phyloP scores from a whole-genome alignment of 345 rosid species.

The Eucalyptus curtisii region DNA sequence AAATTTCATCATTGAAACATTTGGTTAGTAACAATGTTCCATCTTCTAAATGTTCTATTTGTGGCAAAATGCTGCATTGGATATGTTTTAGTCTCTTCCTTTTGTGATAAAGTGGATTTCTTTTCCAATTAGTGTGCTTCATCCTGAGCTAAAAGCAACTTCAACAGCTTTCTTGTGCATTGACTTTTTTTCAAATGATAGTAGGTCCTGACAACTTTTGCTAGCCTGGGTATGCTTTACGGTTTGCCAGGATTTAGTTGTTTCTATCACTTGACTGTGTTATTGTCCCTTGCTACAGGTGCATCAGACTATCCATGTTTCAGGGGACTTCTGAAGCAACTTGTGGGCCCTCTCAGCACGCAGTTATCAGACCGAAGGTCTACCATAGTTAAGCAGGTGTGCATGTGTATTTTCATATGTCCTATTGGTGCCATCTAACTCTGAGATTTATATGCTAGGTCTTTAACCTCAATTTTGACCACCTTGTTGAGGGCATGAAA shows the following conservation, averaged over 20 bases:
- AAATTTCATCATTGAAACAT: background rate
- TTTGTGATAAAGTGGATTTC: background rate
- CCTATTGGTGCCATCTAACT: background rate
- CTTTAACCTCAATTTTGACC: background rate
- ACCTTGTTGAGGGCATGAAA: background rate
- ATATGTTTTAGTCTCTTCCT: background rate
- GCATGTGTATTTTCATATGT: background rate
- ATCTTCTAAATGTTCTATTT: background rate
- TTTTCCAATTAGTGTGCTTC: background rate
- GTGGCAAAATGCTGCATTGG: background rate
- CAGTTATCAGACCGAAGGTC: constrained; percentile 96
- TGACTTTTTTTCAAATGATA: background rate
- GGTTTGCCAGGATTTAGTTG: background rate
- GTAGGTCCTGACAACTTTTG: background rate
- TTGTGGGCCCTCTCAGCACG: constrained; percentile 71
- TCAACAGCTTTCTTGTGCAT: background rate
- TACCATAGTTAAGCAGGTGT: constrained; percentile 92
- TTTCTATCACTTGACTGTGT: background rate
- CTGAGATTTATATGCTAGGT: background rate
- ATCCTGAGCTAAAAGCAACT: background rate
- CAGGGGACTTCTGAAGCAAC: constrained; percentile 88
- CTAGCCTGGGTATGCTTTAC: background rate
- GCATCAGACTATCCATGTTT: constrained; percentile 79
- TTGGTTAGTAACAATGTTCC: background rate
- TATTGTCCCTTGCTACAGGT: constrained; percentile 31